These are phyloP conservation scores for Scalesia atractyloides DNA, from an alignment of 129 eudicot genomes.

Conservation along the genomic window DNA sequence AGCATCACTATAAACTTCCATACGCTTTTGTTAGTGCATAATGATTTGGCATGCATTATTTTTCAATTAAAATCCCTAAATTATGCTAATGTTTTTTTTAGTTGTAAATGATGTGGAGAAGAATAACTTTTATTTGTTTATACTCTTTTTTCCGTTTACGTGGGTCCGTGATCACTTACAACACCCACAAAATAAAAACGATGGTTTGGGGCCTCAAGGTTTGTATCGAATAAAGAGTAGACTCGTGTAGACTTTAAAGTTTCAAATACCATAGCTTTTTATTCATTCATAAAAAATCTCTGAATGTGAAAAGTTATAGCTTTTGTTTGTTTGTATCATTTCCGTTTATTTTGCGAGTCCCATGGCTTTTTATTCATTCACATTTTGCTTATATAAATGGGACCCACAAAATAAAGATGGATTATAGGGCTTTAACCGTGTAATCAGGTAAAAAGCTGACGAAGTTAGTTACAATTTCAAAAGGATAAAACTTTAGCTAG, in stretches of 20 bases:
- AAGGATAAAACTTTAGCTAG: conserved; percentile 9
- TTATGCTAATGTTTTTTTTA: conserved; percentile 11
- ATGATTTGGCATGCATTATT: conserved; percentile 38
- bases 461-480: background rate
- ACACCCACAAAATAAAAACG: conserved; percentile 3
- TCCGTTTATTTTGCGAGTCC: background rate
- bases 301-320: background rate
- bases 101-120: conserved; percentile 32
- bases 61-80: conserved; percentile 18
- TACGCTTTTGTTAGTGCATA: conserved; percentile 34
- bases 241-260: background rate
- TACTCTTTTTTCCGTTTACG: background rate
- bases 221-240: background rate
- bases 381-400: background rate
- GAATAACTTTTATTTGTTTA: conserved; percentile 6
- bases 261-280: conserved; percentile 6
- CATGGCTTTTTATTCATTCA: no score
- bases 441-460: background rate
- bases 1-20: conserved; percentile 27
- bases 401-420: no score
- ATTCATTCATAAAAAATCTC: background rate
- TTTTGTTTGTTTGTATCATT: background rate
- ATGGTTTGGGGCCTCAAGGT: background rate
- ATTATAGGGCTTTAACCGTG: background rate
- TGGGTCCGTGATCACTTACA: background rate